Conservation (phyloP, 805 yeast species). For the Barnettozyma pratensis region DNA sequence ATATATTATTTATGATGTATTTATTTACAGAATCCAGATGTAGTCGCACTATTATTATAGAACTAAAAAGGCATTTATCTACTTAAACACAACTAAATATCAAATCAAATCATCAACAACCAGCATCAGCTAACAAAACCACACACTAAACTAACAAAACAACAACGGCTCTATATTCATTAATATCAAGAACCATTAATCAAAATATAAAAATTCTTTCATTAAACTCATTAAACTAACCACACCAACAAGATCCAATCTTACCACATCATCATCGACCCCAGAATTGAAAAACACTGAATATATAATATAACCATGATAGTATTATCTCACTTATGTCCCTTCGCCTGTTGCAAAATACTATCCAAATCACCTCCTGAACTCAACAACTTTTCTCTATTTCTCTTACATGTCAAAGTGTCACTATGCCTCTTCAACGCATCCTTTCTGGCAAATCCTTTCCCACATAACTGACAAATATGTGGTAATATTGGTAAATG, state of each 20-base stretch:
- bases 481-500: constrained; percentile 70
- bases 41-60: too few species aligned
- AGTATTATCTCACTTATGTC: too few species aligned
- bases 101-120: neutral
- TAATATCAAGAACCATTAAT: too few species aligned
- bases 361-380: constrained; percentile 34
- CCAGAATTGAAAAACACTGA: too few species aligned
- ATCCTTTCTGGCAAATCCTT: constrained; percentile 80
- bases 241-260: too few species aligned
- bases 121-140: neutral
- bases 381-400: constrained; percentile 47
- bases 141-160: neutral
- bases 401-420: constrained; percentile 70
- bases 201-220: too few species aligned
- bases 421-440: constrained; percentile 73
- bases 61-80: too few species aligned
- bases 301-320: too few species aligned
- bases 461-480: constrained; percentile 70
- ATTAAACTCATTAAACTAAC: too few species aligned
- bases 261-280: too few species aligned
- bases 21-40: neutral
- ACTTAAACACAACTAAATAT: too few species aligned
- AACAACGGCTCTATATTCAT: too few species aligned
- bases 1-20: neutral
- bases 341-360: constrained; percentile 24